Base-by-base conservation (phyloP, 768 basidiomycete species). In the Calocera cornea region DNA sequence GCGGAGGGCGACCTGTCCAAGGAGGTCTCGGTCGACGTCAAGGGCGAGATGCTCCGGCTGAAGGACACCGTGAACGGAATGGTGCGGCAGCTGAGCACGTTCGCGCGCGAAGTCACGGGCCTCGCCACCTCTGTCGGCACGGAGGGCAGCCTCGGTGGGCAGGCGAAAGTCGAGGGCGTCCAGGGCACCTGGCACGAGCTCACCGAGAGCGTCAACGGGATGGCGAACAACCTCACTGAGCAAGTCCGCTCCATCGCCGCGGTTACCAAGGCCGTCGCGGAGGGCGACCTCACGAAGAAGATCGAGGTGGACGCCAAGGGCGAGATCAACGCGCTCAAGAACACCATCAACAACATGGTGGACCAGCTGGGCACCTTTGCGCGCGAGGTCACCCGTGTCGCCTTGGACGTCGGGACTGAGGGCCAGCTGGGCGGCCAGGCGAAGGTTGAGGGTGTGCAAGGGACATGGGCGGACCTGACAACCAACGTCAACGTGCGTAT, bases 1-100 rank as follows among this genome's bases (percentile, higher is more conserved):
- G 94, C 94, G 22, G 84, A 86, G 49, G 94, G 94, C 36, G 92
- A 97, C 74, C 80, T 93, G 80, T 90, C 88, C 1, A 90, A 92
- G 78, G 94, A 92, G 81, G 92, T 97, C 73, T 89, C 92, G 72
- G 93, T 97, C 69, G 86, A 88, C 69, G 81, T 77, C 2, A 88
- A 90, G 29, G 94, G 94, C 64, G 93, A 95, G 73, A 95, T 95
- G 87, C 83, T 83, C 17, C 88, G 88, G 17, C 81, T 92, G 77
- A 90, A 90, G 33, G 70, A 85, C 70, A 90, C 88, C 0, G 87
- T 90, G 71, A 90, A 90, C 74, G 83, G 82, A 68, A 90, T 90
- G 89, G 87, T 88, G 68, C 80, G 80, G 22, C 87, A 89, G 72
- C 75, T 92, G 40, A 86, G 83, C 22, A 89, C 86, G 0, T 78